phyloP scores from a whole-genome alignment of 768 basidiomycete genomes.

The Auriscalpium vulgare region DNA sequence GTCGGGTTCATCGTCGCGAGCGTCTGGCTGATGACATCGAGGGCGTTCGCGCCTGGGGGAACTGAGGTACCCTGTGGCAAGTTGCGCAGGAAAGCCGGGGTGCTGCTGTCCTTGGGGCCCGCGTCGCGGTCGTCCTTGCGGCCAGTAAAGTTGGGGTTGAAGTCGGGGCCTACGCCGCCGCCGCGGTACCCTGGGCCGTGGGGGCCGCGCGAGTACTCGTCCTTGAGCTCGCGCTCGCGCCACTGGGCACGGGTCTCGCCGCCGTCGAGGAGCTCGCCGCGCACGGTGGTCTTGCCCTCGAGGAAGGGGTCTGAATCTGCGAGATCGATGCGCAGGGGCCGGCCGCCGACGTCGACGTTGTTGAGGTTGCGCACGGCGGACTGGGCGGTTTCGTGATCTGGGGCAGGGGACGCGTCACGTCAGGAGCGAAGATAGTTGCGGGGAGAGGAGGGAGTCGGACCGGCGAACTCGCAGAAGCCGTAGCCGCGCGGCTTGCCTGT shows the following conservation, averaged over 20 bases:
- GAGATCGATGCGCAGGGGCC: conserved; percentile 88
- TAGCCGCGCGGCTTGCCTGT: conserved; percentile 95
- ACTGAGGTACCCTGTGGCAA: conserved; percentile 75
- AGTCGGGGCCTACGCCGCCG: too few species aligned
- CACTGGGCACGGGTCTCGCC: conserved; percentile 51
- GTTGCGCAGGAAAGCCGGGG: conserved; percentile 46
- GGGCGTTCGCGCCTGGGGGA: conserved; percentile 57
- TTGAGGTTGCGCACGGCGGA: conserved; percentile 96
- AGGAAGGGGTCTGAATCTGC: conserved; percentile 91
- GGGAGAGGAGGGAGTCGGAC: conserved; percentile 31
- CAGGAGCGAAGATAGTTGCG: not conserved
- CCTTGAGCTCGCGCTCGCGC: conserved; percentile 36
- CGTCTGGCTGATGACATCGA: conserved; percentile 81
- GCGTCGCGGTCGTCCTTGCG: not conserved
- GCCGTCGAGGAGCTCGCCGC: conserved; percentile 72
- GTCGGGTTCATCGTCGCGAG: conserved; percentile 77
- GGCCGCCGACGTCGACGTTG: conserved; percentile 85
- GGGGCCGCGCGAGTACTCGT: too few species aligned
- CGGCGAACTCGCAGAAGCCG: conserved; percentile 89
- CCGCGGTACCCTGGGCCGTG: too few species aligned
- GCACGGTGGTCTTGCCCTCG: conserved; percentile 82
- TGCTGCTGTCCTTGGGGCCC: conserved; percentile 26
- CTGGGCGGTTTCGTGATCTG: conserved; percentile 92
- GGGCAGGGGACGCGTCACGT: conserved; percentile 5
- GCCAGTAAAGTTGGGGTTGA: too few species aligned